Percentiles rank a stretch among this genome's conserved stretches.
These are phyloP conservation scores for Fusarium hostae DNA, from an alignment of 2,329 filamentous ascomycete species.

Conservation along the genomic window DNA sequence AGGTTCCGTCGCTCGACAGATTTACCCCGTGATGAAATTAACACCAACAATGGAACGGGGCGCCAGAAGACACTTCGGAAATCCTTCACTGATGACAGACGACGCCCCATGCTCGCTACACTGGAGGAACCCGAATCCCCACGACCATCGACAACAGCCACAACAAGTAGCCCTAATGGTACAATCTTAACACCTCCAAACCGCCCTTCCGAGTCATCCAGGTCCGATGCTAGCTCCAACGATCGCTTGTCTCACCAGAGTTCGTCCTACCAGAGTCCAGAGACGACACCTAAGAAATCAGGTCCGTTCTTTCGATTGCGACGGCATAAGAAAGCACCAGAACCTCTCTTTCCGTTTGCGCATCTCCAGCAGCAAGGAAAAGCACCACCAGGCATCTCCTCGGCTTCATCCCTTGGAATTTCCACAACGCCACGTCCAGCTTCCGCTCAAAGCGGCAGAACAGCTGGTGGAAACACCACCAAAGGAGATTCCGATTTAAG, in stretches of 20 bases:
- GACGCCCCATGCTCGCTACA: constrained; percentile 47
- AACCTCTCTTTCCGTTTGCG: constrained; percentile 84
- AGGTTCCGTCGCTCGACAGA: constrained; percentile 66
- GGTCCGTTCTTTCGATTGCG: constrained; percentile 86
- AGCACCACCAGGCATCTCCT: constrained; percentile 51
- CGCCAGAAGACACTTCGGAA: constrained; percentile 46
- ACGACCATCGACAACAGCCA: constrained; percentile 46
- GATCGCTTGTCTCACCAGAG: constrained; percentile 70
- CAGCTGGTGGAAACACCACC: constrained; percentile 33
- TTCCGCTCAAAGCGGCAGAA: constrained; percentile 49
- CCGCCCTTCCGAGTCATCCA: constrained; percentile 77
- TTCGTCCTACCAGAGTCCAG: constrained; percentile 65
- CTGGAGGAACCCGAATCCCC: constrained; percentile 67
- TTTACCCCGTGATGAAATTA: constrained; percentile 49
- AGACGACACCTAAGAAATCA: constrained; percentile 69
- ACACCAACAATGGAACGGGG: constrained; percentile 22
- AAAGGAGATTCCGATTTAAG: constrained; percentile 32
- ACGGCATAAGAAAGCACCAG: constrained; percentile 77
- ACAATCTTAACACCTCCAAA: constrained; percentile 62
- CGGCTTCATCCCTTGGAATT: constrained; percentile 56
- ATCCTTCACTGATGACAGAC: constrained; percentile 58
- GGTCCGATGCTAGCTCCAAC: constrained; percentile 84
- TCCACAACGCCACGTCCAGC: constrained; percentile 49
- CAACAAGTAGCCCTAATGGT: constrained; percentile 43
- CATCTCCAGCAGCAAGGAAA: constrained; percentile 80